Conservation (phyloP, 148 eudicot species). For the Persicaria tinctoria region DNA sequence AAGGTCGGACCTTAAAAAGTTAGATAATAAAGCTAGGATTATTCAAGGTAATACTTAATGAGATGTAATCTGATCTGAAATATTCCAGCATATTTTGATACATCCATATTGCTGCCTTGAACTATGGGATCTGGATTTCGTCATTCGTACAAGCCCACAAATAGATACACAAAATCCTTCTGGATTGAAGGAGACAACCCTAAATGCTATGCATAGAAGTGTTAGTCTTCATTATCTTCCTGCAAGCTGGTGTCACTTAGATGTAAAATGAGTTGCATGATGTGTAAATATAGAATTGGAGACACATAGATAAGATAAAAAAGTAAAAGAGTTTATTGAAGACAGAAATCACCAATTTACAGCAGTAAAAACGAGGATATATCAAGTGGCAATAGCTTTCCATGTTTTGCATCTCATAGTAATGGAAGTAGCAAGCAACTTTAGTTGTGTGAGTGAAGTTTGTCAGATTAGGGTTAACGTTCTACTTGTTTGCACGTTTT, state of each 20-base stretch:
- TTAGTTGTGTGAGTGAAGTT: neutral
- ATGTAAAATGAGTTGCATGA: neutral
- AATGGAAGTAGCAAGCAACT: neutral
- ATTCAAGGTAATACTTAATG: no score
- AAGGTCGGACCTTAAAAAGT: no score
- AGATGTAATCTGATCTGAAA: no score
- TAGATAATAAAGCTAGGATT: no score
- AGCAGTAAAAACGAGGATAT: no score
- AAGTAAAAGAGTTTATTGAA: no score
- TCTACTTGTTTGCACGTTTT: neutral
- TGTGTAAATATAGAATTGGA: no score
- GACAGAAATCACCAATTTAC: no score
- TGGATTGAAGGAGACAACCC: neutral
- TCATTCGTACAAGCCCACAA: neutral
- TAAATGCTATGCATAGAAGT: neutral
- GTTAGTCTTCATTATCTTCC: neutral
- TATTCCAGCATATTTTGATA: no score
- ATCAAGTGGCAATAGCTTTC: neutral
- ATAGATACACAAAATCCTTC: neutral
- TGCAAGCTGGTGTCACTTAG: neutral
- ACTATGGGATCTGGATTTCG: neutral
- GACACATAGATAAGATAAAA: no score
- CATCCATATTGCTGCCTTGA: no score
- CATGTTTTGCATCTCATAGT: neutral
- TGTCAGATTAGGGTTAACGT: neutral